Evolutionary conservation across 371 early-diverging fungal genomes (phyloP).

Genomic region (Syncephalastrum contaminatum): DNA sequence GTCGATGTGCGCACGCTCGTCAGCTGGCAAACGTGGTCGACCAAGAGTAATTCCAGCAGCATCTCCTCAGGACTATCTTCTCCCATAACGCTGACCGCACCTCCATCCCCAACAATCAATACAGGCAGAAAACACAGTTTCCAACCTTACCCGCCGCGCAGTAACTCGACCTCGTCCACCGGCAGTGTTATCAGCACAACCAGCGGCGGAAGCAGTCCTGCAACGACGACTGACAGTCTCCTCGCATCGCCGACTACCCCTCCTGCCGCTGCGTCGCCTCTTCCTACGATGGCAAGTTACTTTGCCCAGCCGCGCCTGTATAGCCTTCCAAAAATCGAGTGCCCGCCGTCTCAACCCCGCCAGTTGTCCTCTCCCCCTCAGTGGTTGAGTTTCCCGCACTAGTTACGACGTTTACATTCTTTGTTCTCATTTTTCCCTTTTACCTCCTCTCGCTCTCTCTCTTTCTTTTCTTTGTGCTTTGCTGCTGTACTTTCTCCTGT

Average conservation of each 20-base stretch:
- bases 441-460: constrained; percentile 1
- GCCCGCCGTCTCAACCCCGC: neutral
- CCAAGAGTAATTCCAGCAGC: neutral
- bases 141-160: neutral
- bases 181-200: constrained; percentile 1
- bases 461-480: constrained; percentile 1
- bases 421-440: neutral
- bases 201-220: constrained; percentile 8
- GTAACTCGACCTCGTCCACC: neutral
- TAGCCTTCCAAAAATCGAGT: neutral
- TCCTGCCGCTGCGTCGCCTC: constrained; percentile 2
- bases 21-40: constrained; percentile 15
- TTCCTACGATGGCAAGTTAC: constrained; percentile 3
- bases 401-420: neutral
- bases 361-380: neutral
- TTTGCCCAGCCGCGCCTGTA: constrained; percentile 1
- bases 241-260: constrained; percentile 10
- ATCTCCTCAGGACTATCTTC: too few species aligned
- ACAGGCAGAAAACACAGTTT: neutral
- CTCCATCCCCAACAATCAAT: neutral
- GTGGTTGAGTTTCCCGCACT: neutral
- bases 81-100: neutral
- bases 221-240: neutral
- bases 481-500: too few species aligned
- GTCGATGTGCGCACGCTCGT: constrained; percentile 38